A percentile compares a stretch with the other conserved stretches of the same genome.
Conservation (phyloP, 169 alveolate species). For the Plasmodium cynomolgi region DNA sequence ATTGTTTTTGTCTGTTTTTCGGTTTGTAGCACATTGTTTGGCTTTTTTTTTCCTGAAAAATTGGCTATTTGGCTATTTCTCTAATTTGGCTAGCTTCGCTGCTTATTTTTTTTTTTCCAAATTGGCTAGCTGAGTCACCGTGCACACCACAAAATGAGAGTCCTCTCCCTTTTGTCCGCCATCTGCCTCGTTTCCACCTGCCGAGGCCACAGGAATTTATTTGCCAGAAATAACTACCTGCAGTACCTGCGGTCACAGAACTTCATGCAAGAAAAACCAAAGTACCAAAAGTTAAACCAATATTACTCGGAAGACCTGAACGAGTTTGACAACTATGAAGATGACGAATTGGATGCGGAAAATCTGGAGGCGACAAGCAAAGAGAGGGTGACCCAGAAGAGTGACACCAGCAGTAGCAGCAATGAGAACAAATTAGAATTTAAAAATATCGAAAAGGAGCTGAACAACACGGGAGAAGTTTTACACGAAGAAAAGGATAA, state of each 20-base stretch:
- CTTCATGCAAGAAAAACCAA: slow-evolving; percentile 35
- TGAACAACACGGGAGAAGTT: slow-evolving; percentile 17
- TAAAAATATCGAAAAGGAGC: slow-evolving; percentile 56
- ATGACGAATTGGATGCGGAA: slow-evolving; percentile 18
- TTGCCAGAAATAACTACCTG: slow-evolving; percentile 35
- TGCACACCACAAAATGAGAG: slow-evolving; percentile 20
- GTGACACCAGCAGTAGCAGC: neutral
- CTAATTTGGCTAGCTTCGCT: neutral
- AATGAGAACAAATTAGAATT: slow-evolving; percentile 24
- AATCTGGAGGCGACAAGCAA: neutral
- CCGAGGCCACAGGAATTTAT: slow-evolving; percentile 29
- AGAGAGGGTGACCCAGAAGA: neutral
- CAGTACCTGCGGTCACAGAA: slow-evolving; percentile 54
- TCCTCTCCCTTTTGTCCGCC: neutral
- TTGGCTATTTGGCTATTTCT: neutral
- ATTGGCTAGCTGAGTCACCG: neutral
- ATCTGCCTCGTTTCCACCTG: slow-evolving; percentile 25
- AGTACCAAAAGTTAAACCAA: slow-evolving; percentile 7
- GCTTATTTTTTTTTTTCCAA: too few species aligned
- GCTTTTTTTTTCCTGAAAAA: neutral
- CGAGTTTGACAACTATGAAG: slow-evolving; percentile 64
- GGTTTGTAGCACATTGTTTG: neutral
- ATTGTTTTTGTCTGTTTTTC: neutral
- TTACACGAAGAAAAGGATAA: neutral
- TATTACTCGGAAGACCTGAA: slow-evolving; percentile 56